Base-by-base conservation (phyloP, 2,329 filamentous ascomycete species). In the Westerdykella sp. region DNA sequence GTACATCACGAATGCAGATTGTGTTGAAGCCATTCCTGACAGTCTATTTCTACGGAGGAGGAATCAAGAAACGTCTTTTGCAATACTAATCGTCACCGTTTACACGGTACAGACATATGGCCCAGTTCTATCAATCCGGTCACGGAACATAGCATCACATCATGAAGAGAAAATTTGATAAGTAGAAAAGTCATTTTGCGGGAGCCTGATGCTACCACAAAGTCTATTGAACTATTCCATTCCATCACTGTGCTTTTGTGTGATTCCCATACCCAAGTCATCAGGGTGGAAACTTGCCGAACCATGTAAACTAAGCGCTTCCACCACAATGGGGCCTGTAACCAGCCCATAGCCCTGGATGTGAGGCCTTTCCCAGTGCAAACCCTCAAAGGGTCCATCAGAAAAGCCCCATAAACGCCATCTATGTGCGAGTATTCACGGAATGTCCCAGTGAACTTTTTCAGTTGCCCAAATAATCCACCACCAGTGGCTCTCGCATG, bases 241-340 rank as follows among this genome's bases (percentile, higher is more conserved):
- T 50, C 58, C 52, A 55, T 57, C 49, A 60, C 49, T 55, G 45
- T 62, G 59, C 62, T 63, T 64, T 66, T 65, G 52, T 57, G 46
- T 54, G 60, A 63, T 63, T 63, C 59, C 57, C 58, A 49, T 48
- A 51, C 62, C 63, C 62, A 59, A 56, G 60, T 63, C 60, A 58
- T 58, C 34, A 50, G 47, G 50, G 32, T 35, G n/a, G n/a, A 35
- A 15, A 35, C 32, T 35, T 35, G 32, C 32, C 11, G 25, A 10
- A 28, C 25, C 11, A 7, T 12, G 25, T 28, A 28, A 28, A 28
- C 25, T 12, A 57, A 56, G 49, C 44, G 49, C 47, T 53, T 52
- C 57, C 56, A 55, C 57, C 50, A 21, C 18, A 48, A 53, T 51
- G 56, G 54, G 50, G 53, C 50, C 54, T 53, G 48, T 42, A 48